Conservation (phyloP, 1,284 basidiomycete genomes). For the Testicularia cyperi region DNA sequence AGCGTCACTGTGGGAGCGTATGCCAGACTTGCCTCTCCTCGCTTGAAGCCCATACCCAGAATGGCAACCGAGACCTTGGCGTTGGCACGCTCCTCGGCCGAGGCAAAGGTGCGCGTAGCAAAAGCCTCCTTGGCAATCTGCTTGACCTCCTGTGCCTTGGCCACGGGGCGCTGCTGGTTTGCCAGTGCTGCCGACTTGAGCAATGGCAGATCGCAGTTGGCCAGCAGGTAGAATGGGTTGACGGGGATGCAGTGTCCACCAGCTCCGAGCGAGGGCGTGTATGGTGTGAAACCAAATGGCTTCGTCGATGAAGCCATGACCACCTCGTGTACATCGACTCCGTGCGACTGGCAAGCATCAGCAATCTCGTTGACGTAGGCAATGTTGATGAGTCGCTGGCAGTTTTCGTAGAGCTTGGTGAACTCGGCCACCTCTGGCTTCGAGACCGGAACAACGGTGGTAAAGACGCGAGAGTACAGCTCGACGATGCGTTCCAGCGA, state of each 20-base stretch:
- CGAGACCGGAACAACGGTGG: slow-evolving; percentile 14
- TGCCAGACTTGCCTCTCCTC: slow-evolving; percentile 16
- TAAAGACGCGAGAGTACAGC: slow-evolving; percentile 21
- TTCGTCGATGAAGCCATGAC: slow-evolving; percentile 18
- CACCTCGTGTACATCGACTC: slow-evolving; percentile 25
- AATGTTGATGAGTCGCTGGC: slow-evolving; percentile 25
- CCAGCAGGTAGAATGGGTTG: slow-evolving; percentile 27
- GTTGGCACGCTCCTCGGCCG: background rate
- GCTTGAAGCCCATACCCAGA: slow-evolving; percentile 28
- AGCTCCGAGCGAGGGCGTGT: slow-evolving; percentile 15
- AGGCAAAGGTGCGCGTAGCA: background rate
- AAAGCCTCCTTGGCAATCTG: slow-evolving; percentile 1
- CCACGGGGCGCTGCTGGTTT: slow-evolving; percentile 9
- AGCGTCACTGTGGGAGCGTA: slow-evolving; percentile 26
- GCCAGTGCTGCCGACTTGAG: slow-evolving; percentile 11
- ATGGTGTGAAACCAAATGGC: slow-evolving; percentile 32
- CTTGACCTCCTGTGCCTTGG: slow-evolving; percentile 10
- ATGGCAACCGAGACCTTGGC: slow-evolving; percentile 4
- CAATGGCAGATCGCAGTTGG: slow-evolving; percentile 23
- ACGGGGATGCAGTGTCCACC: slow-evolving; percentile 31
- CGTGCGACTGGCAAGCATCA: slow-evolving; percentile 21
- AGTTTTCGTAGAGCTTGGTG: slow-evolving; percentile 33
- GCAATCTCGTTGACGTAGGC: slow-evolving; percentile 38
- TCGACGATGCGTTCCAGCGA: slow-evolving; percentile 18
- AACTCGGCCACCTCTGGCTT: slow-evolving; percentile 27